Base-by-base conservation (phyloP, 164 flowering plant species). In the Piper betle region DNA sequence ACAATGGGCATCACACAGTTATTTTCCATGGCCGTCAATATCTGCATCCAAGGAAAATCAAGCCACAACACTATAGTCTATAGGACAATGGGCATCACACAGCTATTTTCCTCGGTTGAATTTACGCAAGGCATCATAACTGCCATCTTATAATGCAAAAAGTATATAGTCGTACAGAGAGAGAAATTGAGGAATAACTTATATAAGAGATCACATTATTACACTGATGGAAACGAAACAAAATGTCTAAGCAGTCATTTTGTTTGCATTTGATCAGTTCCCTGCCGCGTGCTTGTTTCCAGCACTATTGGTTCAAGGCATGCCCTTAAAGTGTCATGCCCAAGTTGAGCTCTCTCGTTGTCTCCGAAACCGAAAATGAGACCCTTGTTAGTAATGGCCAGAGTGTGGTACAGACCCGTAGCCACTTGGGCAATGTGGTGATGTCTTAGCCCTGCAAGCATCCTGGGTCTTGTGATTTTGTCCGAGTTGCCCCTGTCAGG, bases 331-430 rank as follows among this genome's bases (percentile, higher is more conserved):
- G 81, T 74, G 64, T 82, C 96, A 43, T 78, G 91, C 37, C 96
- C 98, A 20, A 92, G 96, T 62, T 89, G 98, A 13, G 83, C 95
- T 67, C 98, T 79, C 74, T 87, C 96, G 71, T 89, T 92, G 62
- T 92, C 98, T 52, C 96, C 96, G 66, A 92, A 87, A 5, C 98
- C 98, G 53, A 86, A 86, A 9, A 92, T 62, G 57, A 64, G 77
- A 18, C 96, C 98, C 52, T 58, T 73, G 57, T 71, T 73, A 37
- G 91, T 85, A 56, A 87, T 69, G 0, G 68, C 90, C 39, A 89
- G 87, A 18, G 96, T 85, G 76, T 92, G 98, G 76, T 89, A 88
- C 42, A 88, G 74, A 2, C 98, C 98, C 0, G 96, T 86, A 84
- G 91, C 82, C 37, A 92, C 77, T 70, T 92, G 98, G 53, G 95